Base-by-base conservation (phyloP, 2,329 filamentous ascomycete genomes). In the Ophiobolus disseminans region DNA sequence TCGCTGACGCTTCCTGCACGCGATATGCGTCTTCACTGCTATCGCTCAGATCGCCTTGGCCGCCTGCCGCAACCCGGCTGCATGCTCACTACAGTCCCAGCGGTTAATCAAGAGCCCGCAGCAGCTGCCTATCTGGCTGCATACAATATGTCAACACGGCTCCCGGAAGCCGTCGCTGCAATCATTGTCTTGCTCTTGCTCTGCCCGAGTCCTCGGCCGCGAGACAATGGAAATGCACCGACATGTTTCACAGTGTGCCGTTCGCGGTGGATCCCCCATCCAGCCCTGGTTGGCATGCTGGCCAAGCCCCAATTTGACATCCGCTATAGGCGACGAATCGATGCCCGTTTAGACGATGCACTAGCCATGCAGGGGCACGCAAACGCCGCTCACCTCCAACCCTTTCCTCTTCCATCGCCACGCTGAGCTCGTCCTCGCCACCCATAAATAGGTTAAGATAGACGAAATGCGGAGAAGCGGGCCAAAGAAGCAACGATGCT, bases 401-500 rank as follows among this genome's bases (percentile, higher is more conserved):
- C 53, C 37, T 57, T 58, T 40, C 62, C 63, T 41, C 39, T 61
- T 63, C 55, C 20, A 58, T 53, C 48, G 50, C 39, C 45, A 50
- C 56, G 45, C 55, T 34, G 48, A 40, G 55, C 56, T 55, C 57
- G 56, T 57, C 59, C 60, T 65, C 52, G 58, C 63, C 66, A 60
- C 65, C 57, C 62, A 65, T 63, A 68, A 69, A 69, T 69, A 68
- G 66, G 58, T 50, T 50, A 49, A 48, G 50, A 57, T 65, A 58
- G 52, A 62, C 58, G 50, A 65, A 70, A 64, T 71, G 68, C 66
- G 68, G 68, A 71, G 68, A 70, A 68, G 61, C 50, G 51, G 62
- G 62, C 57, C 54, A 25, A 50, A 48, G 47, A 57, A 45, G 50
- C 55, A 60, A 52, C 40, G 28, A 31, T 48, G 23, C 40, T 50